These are phyloP conservation scores for Lathyrus tuberosus DNA, from an alignment of 306 rosid species.

Conservation along the genomic window DNA sequence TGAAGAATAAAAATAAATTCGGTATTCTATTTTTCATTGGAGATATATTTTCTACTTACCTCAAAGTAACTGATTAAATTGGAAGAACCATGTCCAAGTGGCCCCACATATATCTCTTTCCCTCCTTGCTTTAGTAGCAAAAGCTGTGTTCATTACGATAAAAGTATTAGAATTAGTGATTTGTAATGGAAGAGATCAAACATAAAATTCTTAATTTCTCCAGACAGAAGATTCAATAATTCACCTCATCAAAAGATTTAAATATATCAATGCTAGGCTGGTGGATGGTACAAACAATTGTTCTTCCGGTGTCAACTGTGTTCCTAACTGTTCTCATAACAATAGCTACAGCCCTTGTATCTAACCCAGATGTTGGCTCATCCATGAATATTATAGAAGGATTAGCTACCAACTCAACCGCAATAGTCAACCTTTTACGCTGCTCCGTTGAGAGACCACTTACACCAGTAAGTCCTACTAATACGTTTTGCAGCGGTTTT, in stretches of 20 bases:
- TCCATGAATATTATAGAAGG: constrained; percentile 76
- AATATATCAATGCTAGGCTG: constrained; percentile 74
- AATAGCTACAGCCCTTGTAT: constrained; percentile 71
- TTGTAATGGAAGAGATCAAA: constrained; percentile 18
- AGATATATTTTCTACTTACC: constrained; percentile 34
- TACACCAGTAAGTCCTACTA: constrained; percentile 65
- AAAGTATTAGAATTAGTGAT: background rate
- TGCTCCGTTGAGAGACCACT: constrained; percentile 68
- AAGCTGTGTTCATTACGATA: constrained; percentile 43
- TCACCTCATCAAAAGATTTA: constrained; percentile 71
- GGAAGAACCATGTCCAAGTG: constrained; percentile 54
- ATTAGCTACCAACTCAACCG: constrained; percentile 68
- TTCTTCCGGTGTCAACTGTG: constrained; percentile 71
- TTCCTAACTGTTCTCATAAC: constrained; percentile 70
- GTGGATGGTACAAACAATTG: constrained; percentile 71
- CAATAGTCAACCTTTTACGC: constrained; percentile 66
- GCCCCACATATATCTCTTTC: constrained; percentile 53
- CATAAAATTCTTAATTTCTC: background rate
- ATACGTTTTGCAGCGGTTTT: constrained; percentile 49
- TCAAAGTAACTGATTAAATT: constrained; percentile 48
- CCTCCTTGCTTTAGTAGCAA: constrained; percentile 59
- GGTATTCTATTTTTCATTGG: background rate
- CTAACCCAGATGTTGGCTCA: constrained; percentile 74
- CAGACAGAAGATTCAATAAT: background rate
- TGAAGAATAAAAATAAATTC: constrained; percentile 3